Evolutionary conservation across 1,284 basidiomycete species (phyloP), one percentile per base, ranked within the genome.

Genomic region (Athelia psychrophila): DNA sequence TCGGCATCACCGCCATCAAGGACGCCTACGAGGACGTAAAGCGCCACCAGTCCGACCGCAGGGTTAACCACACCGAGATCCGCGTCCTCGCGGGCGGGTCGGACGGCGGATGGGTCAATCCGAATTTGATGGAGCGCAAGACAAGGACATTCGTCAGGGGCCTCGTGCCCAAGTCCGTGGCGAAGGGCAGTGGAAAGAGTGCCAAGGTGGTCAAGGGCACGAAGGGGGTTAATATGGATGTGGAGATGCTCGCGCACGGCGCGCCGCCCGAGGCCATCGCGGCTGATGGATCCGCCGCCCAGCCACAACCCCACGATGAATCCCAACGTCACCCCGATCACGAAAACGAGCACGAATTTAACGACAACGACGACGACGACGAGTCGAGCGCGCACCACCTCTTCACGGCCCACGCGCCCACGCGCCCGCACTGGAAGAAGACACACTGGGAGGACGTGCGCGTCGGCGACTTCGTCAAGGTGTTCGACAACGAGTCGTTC

Each of bases 21-120:
- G 97, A 99, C 72, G 96, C 83, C 0, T 99, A 98, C 70, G 97
- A 99, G 70, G 97, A 99, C 67, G 75, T 96, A 61, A 97, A 98
- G 70, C 88, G 97, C 3, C 97, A 99, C 68, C 93, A 98, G 72
- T 92, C 93, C 0, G 97, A 99, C 73, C 82, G 86, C 24, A 73
- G 72, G 48, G 88, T 98, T 59, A 99, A 99, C 68, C 83, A 91
- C 60, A 83, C 85, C 20, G 69, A 78, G 52, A 79, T 86, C n/a
- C 83, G 84, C 45, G 78, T 88, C 3, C 78, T 95, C 32, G 65
- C 76, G 0, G 88, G 88, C 13, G 81, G 81, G 1, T n/a, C n/a
- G n/a, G n/a, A n/a, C n/a, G n/a, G 27, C 5, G 79, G 66, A 16
- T 93, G 84, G 75, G 70, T 71, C 19, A 96, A 96, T 65, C 75